Base-by-base conservation (phyloP, 2,329 filamentous ascomycete genomes). In the Colletotrichum liaoningense region DNA sequence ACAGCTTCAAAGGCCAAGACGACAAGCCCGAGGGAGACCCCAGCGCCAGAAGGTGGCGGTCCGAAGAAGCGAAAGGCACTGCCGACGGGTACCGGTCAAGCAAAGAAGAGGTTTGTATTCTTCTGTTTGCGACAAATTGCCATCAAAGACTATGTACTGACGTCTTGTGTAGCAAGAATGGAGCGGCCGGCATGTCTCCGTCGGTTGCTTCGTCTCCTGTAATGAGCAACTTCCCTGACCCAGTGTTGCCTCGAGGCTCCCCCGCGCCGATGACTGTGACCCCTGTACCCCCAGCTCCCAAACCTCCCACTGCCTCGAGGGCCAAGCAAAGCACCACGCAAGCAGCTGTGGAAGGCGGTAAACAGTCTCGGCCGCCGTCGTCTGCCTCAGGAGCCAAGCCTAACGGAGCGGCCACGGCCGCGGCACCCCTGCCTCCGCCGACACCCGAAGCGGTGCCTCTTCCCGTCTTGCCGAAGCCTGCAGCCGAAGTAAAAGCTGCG, bases 141-240 rank as follows among this genome's bases (percentile, higher is more conserved):
- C n/a, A 22, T 54, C 46, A 22, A 49, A 49, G 42, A 49, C 19
- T n/a, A 49, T 7, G 24, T 7, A 28, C 67, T 79, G 74, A 79
- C 65, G 30, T 26, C n/a, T 59, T 56, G 12, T 73, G 58, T 46
- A 79, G 78, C 70, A 84, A 80, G 68, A 84, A 82, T 69, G 81
- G 81, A 30, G 74, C 77, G 42, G 84, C 86, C 30, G 88, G 87
- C 72, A 89, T 91, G 78, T 94, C 94, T 1, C 91, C 93, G 22
- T 92, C 92, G 3, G 86, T 93, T 75, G 89, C 91, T n/a, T 93
- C 94, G 1, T 96, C 95, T 1, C 94, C 94, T 22, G 88, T 95
- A 59, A 86, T 94, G 60, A 89, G 90, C 62, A 89, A 88, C n/a
- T 90, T 94, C 72, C 88, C 90, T 30, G 93, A 95, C 77, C 85